These are phyloP conservation scores for Alternaria incomplexa DNA, from an alignment of 2,329 filamentous ascomycete genomes.

Conservation along the genomic window DNA sequence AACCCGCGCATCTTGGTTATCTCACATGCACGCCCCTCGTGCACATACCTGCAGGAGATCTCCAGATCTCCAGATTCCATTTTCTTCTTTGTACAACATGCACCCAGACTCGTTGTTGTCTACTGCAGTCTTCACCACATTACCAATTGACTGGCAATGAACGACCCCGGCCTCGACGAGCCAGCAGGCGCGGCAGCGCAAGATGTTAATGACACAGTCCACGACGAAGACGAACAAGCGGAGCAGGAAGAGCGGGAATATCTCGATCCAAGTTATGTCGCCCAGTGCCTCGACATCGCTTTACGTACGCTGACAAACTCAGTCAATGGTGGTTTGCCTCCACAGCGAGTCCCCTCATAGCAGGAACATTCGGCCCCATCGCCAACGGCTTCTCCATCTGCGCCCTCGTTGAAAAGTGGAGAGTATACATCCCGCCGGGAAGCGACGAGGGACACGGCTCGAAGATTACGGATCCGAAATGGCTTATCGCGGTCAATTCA, in stretches of 20 bases:
- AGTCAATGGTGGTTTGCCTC: constrained; percentile 67
- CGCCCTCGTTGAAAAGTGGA: constrained; percentile 63
- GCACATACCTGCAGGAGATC: not conserved
- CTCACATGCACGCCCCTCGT: constrained; percentile 7
- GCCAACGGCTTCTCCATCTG: constrained; percentile 62
- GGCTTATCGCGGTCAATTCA: constrained; percentile 62
- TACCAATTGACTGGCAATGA: constrained; percentile 25
- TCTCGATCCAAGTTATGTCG: constrained; percentile 51
- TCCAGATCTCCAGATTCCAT: not conserved
- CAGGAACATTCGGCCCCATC: constrained; percentile 62
- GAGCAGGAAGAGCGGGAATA: constrained; percentile 52
- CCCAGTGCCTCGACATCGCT: not conserved
- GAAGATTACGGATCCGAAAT: constrained; percentile 60
- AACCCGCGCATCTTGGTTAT: constrained; percentile 4
- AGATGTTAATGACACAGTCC: constrained; percentile 50
- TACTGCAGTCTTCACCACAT: not conserved
- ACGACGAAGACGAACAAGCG: constrained; percentile 41
- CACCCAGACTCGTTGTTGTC: not conserved
- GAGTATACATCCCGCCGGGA: constrained; percentile 57
- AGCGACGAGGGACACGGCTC: constrained; percentile 52
- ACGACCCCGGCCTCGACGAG: constrained; percentile 61
- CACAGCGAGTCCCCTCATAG: constrained; percentile 64
- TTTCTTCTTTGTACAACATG: not conserved
- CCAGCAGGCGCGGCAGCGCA: constrained; percentile 56
- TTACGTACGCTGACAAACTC: constrained; percentile 9